phyloP scores from a whole-genome alignment of 1,139 yeast genomes.

The Ogataea hybrid region DNA sequence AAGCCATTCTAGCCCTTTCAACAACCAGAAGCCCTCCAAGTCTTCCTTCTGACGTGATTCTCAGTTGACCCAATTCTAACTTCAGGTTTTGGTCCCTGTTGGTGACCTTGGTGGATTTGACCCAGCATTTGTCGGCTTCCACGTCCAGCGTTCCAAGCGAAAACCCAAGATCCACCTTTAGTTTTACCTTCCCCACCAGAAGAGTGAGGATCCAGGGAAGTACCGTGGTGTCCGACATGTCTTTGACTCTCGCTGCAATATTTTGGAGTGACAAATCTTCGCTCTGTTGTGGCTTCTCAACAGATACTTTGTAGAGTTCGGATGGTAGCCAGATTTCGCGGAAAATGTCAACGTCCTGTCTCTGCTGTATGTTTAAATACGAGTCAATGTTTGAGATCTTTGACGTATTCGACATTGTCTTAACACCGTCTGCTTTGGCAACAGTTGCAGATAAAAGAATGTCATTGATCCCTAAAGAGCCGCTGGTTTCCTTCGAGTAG shows the following conservation, averaged over 20 bases:
- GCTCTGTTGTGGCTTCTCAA: conserved; percentile 8
- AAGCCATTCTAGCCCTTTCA: conserved; percentile 50
- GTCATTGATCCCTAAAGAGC: conserved; percentile 59
- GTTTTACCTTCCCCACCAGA: conserved; percentile 48
- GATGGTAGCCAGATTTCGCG: conserved; percentile 79
- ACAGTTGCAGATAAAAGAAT: conserved; percentile 42
- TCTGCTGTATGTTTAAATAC: conserved; percentile 75
- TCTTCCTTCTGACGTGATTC: conserved; percentile 66
- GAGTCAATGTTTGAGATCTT: conserved; percentile 56
- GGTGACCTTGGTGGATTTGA: conserved; percentile 62
- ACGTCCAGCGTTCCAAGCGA: conserved; percentile 69
- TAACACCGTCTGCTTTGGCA: conserved; percentile 40
- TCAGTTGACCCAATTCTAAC: conserved; percentile 55
- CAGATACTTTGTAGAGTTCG: conserved; percentile 21
- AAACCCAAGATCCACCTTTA: conserved; percentile 77
- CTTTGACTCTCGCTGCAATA: conserved; percentile 52
- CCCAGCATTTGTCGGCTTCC: conserved; percentile 61
- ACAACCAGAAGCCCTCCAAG: conserved; percentile 66
- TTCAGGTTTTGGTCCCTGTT: conserved; percentile 74
- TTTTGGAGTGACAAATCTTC: conserved; percentile 33
- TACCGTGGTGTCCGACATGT: conserved; percentile 62
- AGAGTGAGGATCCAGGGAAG: conserved; percentile 76
- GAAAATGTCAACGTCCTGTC: conserved; percentile 82
- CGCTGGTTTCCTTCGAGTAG: conserved; percentile 87
- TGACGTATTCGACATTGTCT: conserved; percentile 47